Percentiles rank a stretch among this genome's conserved stretches.
phyloP scores from a whole-genome alignment of 148 eudicot genomes.

The Heliosperma pusillum region DNA sequence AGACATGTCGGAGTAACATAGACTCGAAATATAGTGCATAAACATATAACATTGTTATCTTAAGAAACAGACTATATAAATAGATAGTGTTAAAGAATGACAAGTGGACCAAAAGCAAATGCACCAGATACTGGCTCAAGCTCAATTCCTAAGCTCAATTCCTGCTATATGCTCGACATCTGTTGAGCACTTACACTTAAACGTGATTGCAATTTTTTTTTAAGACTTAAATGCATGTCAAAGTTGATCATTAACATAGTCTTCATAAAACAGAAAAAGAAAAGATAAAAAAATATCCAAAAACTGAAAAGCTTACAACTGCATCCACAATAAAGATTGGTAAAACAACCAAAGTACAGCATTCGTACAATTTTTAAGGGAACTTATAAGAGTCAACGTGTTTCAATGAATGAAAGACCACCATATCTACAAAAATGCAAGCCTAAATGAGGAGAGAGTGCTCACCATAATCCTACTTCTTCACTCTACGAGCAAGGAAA shows the following conservation, averaged over 20 bases:
- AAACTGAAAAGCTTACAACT: neutral
- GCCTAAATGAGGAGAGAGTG: neutral
- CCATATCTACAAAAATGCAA: neutral
- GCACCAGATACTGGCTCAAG: neutral
- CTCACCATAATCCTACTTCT: slow-evolving; percentile 35
- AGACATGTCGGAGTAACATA: no score
- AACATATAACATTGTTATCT: neutral
- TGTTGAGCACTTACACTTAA: neutral
- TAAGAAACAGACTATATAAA: neutral
- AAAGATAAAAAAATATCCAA: neutral
- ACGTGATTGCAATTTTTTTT: neutral
- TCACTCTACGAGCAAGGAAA: slow-evolving; percentile 75
- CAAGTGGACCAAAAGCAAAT: neutral
- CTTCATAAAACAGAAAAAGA: neutral
- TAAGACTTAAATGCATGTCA: neutral
- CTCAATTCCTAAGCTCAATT: no score
- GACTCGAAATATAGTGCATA: neutral
- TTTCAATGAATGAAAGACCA: neutral
- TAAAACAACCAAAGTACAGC: neutral
- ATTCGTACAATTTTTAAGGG: neutral
- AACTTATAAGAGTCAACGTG: neutral
- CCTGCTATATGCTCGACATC: neutral
- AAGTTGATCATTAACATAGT: neutral
- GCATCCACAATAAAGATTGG: neutral
- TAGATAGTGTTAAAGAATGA: neutral